Base-by-base conservation (phyloP, 2,329 filamentous ascomycete species). In the Stagonosporopsis vannaccii region DNA sequence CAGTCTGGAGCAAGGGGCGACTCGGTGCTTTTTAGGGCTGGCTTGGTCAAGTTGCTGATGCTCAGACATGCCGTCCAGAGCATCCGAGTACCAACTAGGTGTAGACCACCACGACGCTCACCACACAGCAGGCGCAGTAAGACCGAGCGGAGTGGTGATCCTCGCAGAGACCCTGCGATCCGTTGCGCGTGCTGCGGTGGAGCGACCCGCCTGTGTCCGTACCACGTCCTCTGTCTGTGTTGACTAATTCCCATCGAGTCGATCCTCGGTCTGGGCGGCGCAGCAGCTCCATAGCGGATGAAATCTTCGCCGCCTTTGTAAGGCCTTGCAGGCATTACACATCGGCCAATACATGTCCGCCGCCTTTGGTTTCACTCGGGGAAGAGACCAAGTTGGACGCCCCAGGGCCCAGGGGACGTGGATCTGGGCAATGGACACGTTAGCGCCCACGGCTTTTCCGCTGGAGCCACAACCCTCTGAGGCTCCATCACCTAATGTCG, bases 331-430 rank as follows among this genome's bases (percentile, higher is more conserved):
- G 9, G 13, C 26, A 22, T 46, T 53, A 41, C 54, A 59, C 54
- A 51, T 66, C 61, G 51, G 40, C 44, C 50, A 39, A 45, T 40
- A 51, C 46, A 22, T 58, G 43, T 51, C 28, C 52, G 36, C 15
- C 33, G 45, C 43, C 56, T 59, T 54, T 58, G 49, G 58, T 56
- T 57, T 51, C 55, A 47, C 25, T 58, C 46, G 45, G 41, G 28
- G 15, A 28, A 15, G 15, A 30, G 17, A 32, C 30, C 30, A 15
- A 26, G 25, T 33, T 22, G 32, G 41, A 23, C 22, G 33, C 39
- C 28, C 33, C 20, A 17, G 12, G 28, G 13, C 28, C 17, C 8
- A 20, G 28, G 28, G 28, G 5, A 30, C 7, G 33, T 40, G 36
- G 30, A 51, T 33, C 19, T 51, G 36, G 40, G 22, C 28, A 35